phyloP scores from a whole-genome alignment of 176 grass and related monocot genomes.

The Zoysia japonica region DNA sequence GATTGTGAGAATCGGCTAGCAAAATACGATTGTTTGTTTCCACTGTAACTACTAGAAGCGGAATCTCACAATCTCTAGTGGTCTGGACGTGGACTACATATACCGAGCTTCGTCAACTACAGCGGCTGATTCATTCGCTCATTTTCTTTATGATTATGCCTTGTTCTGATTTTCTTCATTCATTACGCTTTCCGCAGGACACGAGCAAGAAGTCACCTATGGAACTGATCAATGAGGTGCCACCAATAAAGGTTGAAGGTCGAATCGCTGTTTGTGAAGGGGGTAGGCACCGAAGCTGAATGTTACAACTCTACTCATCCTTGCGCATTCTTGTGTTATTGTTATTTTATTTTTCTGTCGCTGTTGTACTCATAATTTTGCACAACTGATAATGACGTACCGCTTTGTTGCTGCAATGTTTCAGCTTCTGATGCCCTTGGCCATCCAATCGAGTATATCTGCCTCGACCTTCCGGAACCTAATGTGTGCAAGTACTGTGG shows the following conservation, averaged over 20 bases:
- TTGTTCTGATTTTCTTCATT: conserved; percentile 20
- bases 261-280: conserved; percentile 90
- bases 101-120: conserved; percentile 1
- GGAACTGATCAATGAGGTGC: conserved; percentile 88
- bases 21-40: too few species aligned
- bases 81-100: background rate
- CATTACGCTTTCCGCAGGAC: conserved; percentile 53
- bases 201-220: conserved; percentile 96
- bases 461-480: conserved; percentile 71
- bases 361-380: conserved; percentile 7
- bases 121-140: background rate
- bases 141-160: background rate
- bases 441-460: conserved; percentile 96
- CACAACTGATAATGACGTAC: conserved; percentile 29
- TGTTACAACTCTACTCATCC: background rate
- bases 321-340: background rate
- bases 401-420: conserved; percentile 26
- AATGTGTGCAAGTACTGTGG: conserved; percentile 99
- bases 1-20: too few species aligned
- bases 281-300: conserved; percentile 46
- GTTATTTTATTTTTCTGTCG: background rate
- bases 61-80: too few species aligned
- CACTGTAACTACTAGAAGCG: too few species aligned
- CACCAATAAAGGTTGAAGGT: conserved; percentile 81
- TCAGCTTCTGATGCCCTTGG: conserved; percentile 75